A percentile compares a stretch with the other conserved stretches of the same genome.
Evolutionary conservation across 257 asterid species (phyloP).

Genomic region (Petunia secreta): DNA sequence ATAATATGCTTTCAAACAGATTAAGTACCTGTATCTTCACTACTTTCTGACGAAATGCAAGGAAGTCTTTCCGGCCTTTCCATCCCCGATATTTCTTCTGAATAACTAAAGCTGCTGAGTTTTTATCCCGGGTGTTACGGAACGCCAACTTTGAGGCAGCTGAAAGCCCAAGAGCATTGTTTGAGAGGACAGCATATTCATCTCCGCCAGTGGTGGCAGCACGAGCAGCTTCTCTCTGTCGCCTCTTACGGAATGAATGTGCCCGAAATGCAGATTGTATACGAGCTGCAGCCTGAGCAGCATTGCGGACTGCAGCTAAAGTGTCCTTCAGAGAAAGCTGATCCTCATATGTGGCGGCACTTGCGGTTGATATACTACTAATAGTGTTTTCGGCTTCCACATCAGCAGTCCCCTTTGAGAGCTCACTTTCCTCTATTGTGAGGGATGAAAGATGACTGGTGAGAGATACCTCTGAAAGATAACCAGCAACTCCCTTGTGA

Average conservation of each 20-base stretch:
- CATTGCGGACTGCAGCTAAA: conserved; percentile 85
- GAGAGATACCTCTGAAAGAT: conserved; percentile 83
- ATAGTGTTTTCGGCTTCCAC: conserved; percentile 78
- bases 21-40: conserved; percentile 88
- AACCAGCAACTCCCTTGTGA: conserved; percentile 93
- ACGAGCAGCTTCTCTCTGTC: conserved; percentile 49
- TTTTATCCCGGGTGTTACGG: conserved; percentile 57
- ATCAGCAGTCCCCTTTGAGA: conserved; percentile 77
- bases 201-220: conserved; percentile 45
- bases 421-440: conserved; percentile 66
- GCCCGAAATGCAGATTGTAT: conserved; percentile 98
- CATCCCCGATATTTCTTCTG: conserved; percentile 93
- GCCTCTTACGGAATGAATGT: conserved; percentile 88
- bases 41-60: conserved; percentile 82
- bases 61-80: conserved; percentile 87
- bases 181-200: conserved; percentile 46
- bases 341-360: conserved; percentile 55
- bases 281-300: conserved; percentile 95
- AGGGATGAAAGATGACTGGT: conserved; percentile 91
- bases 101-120: conserved; percentile 82
- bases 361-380: conserved; percentile 45
- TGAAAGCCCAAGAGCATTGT: conserved; percentile 58
- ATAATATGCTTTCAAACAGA: conserved; percentile 5
- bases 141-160: conserved; percentile 72
- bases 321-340: conserved; percentile 68